Evolutionary conservation across 164 flowering plant genomes (phyloP).

Genomic region (Taxillus chinensis): DNA sequence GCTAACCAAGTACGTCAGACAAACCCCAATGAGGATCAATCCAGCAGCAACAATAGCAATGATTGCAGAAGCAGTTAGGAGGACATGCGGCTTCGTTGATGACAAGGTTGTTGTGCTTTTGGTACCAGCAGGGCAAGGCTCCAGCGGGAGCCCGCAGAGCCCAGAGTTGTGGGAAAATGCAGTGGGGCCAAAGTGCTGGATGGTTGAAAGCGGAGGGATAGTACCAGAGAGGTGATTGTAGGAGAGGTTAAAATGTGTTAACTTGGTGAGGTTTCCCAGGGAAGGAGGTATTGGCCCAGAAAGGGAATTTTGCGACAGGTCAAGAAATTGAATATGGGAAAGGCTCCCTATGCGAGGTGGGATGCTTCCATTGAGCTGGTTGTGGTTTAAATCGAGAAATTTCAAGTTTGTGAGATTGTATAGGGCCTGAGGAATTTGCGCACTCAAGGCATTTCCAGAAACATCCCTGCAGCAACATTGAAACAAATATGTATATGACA

Average conservation of each 20-base stretch:
- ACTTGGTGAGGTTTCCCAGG: slow-evolving; percentile 43
- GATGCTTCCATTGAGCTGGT: slow-evolving; percentile 62
- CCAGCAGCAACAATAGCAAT: slow-evolving; percentile 92
- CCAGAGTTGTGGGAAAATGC: slow-evolving; percentile 65
- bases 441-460: slow-evolving; percentile 67
- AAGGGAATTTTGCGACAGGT: slow-evolving; percentile 61
- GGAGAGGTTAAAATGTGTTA: slow-evolving; percentile 67
- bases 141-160: slow-evolving; percentile 73
- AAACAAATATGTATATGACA: background rate
- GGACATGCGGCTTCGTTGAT: slow-evolving; percentile 29
- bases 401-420: slow-evolving; percentile 61
- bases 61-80: slow-evolving; percentile 58
- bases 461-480: slow-evolving; percentile 65
- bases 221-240: slow-evolving; percentile 65
- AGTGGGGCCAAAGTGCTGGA: slow-evolving; percentile 49
- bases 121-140: slow-evolving; percentile 33
- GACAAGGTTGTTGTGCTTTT: slow-evolving; percentile 12
- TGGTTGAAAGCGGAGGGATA: slow-evolving; percentile 39
- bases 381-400: slow-evolving; percentile 62
- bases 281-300: slow-evolving; percentile 62
- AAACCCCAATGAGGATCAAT: slow-evolving; percentile 68
- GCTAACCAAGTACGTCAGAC: slow-evolving; percentile 57
- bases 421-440: slow-evolving; percentile 56
- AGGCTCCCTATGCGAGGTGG: slow-evolving; percentile 57
- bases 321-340: slow-evolving; percentile 36